Percentiles rank a stretch among this genome's conserved stretches.
Conservation (phyloP, 1,284 basidiomycete genomes). For the Schizopora paradoxa region DNA sequence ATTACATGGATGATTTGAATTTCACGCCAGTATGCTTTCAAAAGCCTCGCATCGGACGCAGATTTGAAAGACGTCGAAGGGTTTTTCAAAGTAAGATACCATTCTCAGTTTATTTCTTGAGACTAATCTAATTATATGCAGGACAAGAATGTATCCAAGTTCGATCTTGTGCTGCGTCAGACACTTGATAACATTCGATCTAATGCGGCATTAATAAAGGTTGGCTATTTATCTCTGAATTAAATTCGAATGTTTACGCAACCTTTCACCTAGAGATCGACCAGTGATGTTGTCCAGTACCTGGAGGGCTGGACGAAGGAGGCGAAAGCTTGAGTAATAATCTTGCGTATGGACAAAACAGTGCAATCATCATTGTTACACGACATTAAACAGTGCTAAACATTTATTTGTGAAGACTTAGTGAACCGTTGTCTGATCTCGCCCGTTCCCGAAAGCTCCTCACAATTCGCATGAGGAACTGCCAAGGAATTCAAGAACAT, state of each 20-base stretch:
- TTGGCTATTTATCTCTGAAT: slow-evolving; percentile 25
- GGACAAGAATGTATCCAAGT: slow-evolving; percentile 63
- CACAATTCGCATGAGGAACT: no score
- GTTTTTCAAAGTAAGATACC: slow-evolving; percentile 58
- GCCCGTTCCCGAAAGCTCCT: no score
- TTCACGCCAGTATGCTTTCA: slow-evolving; percentile 51
- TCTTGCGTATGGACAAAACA: no score
- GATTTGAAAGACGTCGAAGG: slow-evolving; percentile 62
- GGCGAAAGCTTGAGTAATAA: no score
- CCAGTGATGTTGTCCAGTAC: slow-evolving; percentile 56
- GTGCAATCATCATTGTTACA: no score
- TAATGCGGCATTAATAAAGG: slow-evolving; percentile 54
- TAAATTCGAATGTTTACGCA: neutral
- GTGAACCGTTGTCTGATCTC: no score
- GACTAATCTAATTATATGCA: slow-evolving; percentile 22
- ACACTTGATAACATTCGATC: slow-evolving; percentile 61
- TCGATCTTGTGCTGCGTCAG: slow-evolving; percentile 58
- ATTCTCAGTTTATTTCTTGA: no score
- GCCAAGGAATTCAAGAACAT: no score
- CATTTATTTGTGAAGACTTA: no score
- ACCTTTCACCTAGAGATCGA: slow-evolving; percentile 40
- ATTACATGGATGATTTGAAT: neutral
- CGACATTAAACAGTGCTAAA: no score
- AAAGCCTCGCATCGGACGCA: slow-evolving; percentile 57
- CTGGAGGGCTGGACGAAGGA: slow-evolving; percentile 38